These are phyloP conservation scores for Arthrobotrys conoides DNA, from an alignment of 2,329 filamentous ascomycete genomes.

Conservation along the genomic window DNA sequence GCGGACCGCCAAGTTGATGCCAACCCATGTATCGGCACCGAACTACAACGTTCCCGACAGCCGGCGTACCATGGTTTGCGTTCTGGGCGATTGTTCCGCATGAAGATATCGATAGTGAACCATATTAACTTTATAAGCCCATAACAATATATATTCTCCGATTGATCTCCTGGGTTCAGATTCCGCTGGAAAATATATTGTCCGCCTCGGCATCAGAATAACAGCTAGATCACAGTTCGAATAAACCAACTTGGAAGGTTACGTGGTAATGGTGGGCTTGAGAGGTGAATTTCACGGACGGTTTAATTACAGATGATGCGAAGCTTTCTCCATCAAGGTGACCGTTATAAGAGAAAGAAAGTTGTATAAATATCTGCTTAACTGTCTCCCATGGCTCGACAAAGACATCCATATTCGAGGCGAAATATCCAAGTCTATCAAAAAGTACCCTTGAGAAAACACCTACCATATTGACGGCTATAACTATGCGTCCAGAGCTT, in stretches of 20 bases:
- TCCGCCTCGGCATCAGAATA: slow-evolving; percentile 18
- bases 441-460: background rate
- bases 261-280: too few species aligned
- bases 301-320: background rate
- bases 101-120: too few species aligned
- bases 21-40: slow-evolving; percentile 27
- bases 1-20: slow-evolving; percentile 11
- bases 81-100: background rate
- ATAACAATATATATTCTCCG: background rate
- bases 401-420: background rate
- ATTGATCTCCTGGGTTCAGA: background rate
- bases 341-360: background rate
- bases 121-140: too few species aligned
- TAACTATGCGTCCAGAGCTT: slow-evolving; percentile 14
- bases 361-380: background rate
- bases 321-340: background rate
- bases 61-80: slow-evolving; percentile 20
- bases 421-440: background rate
- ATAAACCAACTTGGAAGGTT: too few species aligned
- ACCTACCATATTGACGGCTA: background rate
- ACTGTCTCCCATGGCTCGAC: background rate
- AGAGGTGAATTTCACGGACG: background rate
- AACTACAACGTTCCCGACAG: slow-evolving; percentile 4
- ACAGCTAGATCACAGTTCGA: background rate
- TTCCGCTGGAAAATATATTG: slow-evolving; percentile 32